Evolutionary conservation across 352 stramenopile genomes (phyloP).

Genomic region (Phytophthora vignae): DNA sequence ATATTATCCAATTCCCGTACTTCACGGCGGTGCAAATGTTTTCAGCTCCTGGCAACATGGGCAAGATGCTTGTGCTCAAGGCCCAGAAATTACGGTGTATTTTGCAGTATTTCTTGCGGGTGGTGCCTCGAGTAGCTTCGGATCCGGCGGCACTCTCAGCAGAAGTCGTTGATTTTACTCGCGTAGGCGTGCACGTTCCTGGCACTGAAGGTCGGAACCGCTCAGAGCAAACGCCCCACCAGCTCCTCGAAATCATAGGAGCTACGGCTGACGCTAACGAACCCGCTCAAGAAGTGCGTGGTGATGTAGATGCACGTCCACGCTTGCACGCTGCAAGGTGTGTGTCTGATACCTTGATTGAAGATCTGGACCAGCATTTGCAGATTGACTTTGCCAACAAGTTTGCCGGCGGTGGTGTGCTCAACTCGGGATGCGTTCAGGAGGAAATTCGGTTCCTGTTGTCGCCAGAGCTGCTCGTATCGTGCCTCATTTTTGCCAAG

Average conservation of each 20-base stretch:
- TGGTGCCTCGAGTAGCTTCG: conserved; percentile 44
- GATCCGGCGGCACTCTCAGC: conserved; percentile 17
- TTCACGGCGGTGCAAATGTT: conserved; percentile 63
- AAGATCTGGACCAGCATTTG: conserved; percentile 67
- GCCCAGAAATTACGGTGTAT: conserved; percentile 75
- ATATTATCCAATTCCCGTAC: conserved; percentile 53
- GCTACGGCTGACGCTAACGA: background rate
- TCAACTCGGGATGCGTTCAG: conserved; percentile 76
- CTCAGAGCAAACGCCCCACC: conserved; percentile 19
- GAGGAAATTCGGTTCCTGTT: conserved; percentile 88
- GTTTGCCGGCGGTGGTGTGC: conserved; percentile 77
- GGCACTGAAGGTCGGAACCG: background rate
- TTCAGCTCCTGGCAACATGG: conserved; percentile 27
- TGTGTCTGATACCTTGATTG: conserved; percentile 61
- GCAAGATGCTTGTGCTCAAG: conserved; percentile 49
- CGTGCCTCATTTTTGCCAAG: conserved; percentile 71
- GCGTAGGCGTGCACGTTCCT: conserved; percentile 45
- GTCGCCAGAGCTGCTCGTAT: conserved; percentile 73
- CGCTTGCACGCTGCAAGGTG: conserved; percentile 31
- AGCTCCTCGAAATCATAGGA: conserved; percentile 31
- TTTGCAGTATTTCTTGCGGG: conserved; percentile 73
- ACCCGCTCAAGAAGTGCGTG: background rate
- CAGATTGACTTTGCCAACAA: conserved; percentile 90
- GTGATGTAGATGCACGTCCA: background rate
- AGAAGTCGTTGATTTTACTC: conserved; percentile 70